Evolutionary conservation across 2,329 filamentous ascomycete species (phyloP), one percentile per base, ranked within the genome.

Genomic region (Coniochaeta sp.): DNA sequence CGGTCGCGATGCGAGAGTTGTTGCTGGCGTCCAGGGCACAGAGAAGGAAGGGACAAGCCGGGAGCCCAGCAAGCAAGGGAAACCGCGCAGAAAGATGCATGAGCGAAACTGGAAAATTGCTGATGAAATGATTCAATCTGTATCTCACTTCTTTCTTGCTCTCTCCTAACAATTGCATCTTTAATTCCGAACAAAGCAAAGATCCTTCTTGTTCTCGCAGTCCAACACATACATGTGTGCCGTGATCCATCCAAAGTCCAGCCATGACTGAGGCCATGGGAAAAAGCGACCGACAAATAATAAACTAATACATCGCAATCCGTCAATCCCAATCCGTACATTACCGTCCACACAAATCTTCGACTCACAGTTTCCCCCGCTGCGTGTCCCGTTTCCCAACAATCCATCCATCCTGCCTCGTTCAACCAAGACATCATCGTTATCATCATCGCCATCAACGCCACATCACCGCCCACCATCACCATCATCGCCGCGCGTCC

Each of bases 281-380:
- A 38, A 38, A 30, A 38, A 38, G 4, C 33, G 33, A 22, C 33
- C 33, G 22, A 38, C 33, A 38, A 38, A 38, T 38, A 38, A 22
- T 38, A 38, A 22, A 38, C 33, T 38, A 38, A 22, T n/a, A n/a
- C 9, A 38, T 38, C 33, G 16, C 33, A 38, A 38, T 22, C 16
- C 33, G 22, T 38, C 33, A 38, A 20, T 13, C 33, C 33, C 33
- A 38, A 38, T 38, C 33, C 33, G 33, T 38, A 38, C 33, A 38
- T 38, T 38, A 22, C 35, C 20, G n/a, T 42, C 38, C 38, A 42
- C 38, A 42, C 38, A 42, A 42, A 42, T 24, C 38, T 26, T 42
- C 18, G 12, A 42, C 38, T 18, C 33, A 18, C 4, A 33, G 12
- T 33, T n/a, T n/a, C n/a, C n/a, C n/a, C n/a, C n/a, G 31, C 31